Conservation (phyloP, 306 rosid species). For the Amphicarpaea edgeworthii region DNA sequence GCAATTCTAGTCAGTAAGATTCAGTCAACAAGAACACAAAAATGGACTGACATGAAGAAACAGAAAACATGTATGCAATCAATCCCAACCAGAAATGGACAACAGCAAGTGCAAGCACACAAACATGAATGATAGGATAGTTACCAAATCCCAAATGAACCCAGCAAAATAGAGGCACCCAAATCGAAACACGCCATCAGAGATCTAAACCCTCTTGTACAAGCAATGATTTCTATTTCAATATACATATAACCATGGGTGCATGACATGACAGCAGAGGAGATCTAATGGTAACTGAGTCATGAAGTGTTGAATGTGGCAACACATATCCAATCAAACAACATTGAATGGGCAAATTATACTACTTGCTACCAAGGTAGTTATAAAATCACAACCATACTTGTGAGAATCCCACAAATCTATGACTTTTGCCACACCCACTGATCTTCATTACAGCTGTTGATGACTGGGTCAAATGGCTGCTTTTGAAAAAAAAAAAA, state of each 20-base stretch:
- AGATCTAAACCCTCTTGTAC: too few relatives aligned
- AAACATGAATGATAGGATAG: constrained; percentile 22
- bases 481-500: too few relatives aligned
- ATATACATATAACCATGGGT: too few relatives aligned
- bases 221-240: too few relatives aligned
- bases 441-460: too few relatives aligned
- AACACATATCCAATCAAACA: too few relatives aligned
- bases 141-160: neutral
- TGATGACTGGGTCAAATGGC: too few relatives aligned
- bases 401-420: neutral
- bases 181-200: neutral
- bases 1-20: constrained; percentile 40
- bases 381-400: neutral
- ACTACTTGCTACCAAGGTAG: neutral
- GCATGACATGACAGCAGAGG: too few relatives aligned
- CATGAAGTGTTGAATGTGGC: too few relatives aligned
- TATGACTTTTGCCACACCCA: neutral
- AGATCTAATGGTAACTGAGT: too few relatives aligned
- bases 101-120: constrained; percentile 18
- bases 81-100: constrained; percentile 3
- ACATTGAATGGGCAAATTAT: neutral
- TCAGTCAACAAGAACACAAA: constrained; percentile 35
- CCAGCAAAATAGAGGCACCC: constrained; percentile 12
- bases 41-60: constrained; percentile 24
- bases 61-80: neutral